A percentile compares a stretch with the other conserved stretches of the same genome.
Conservation (phyloP, 208 protist species). For the Balamuthia mandrillaris region DNA sequence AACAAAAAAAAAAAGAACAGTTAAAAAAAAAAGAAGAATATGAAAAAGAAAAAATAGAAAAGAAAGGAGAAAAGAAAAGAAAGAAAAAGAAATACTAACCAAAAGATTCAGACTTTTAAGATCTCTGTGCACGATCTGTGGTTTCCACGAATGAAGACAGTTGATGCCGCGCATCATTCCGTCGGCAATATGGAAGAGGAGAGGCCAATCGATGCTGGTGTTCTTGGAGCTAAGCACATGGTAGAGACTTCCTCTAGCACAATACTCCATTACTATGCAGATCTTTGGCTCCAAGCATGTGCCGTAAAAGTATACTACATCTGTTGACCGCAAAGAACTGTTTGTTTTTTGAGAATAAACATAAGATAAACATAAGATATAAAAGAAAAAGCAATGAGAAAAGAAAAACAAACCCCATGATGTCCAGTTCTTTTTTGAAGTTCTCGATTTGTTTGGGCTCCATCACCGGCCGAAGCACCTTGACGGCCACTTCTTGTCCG, state of each 20-base stretch:
- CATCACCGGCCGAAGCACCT: conserved; percentile 42
- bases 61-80: not conserved
- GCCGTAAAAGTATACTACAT: conserved; percentile 59
- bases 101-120: conserved; percentile 57
- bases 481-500: conserved; percentile 54
- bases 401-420: conserved; percentile 37
- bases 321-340: conserved; percentile 25
- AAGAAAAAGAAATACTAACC: too few species aligned
- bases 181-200: conserved; percentile 35
- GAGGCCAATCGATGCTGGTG: conserved; percentile 48
- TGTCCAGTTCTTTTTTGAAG: conserved; percentile 54
- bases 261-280: conserved; percentile 55
- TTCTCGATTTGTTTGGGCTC: conserved; percentile 44
- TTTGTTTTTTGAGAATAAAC: not conserved
- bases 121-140: conserved; percentile 60
- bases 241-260: conserved; percentile 37
- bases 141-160: conserved; percentile 54
- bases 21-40: too few species aligned
- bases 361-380: not conserved
- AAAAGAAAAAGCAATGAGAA: too few species aligned
- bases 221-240: conserved; percentile 35
- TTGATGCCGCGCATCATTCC: conserved; percentile 44
- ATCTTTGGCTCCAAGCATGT: conserved; percentile 45
- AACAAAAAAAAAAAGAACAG: not conserved
- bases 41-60: not conserved